A percentile compares a stretch with the other conserved stretches of the same genome.
phyloP scores from a whole-genome alignment of 129 eudicot genomes.

The Flaveria ramosissima region DNA sequence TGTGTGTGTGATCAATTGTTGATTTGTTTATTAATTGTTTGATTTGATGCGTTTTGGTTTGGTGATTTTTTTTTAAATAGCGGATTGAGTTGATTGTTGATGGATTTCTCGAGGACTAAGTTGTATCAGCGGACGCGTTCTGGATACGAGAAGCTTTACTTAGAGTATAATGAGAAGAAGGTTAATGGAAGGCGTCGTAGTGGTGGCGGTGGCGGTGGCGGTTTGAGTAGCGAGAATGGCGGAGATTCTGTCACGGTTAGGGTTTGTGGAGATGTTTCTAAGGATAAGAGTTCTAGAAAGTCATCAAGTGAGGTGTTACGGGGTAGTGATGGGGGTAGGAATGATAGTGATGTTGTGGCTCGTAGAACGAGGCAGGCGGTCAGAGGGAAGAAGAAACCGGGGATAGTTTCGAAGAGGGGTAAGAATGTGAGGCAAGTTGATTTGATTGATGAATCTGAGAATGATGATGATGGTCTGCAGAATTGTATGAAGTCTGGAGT shows the following conservation, averaged over 20 bases:
- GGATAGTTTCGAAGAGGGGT: constrained; percentile 27
- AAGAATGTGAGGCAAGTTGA: neutral
- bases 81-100: constrained; percentile 17
- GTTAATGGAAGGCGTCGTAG: neutral
- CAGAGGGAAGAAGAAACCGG: neutral
- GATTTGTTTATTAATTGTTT: neutral
- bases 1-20: neutral
- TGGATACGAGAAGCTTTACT: constrained; percentile 36
- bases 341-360: constrained; percentile 5
- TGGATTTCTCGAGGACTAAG: constrained; percentile 42
- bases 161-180: constrained; percentile 31
- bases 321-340: constrained; percentile 18
- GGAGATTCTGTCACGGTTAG: constrained; percentile 15
- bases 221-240: neutral
- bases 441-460: constrained; percentile 9
- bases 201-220: neutral
- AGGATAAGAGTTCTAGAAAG: constrained; percentile 12
- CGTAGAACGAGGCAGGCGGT: constrained; percentile 5
- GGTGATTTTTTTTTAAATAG: constrained; percentile 4
- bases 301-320: constrained; percentile 21
- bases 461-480: neutral
- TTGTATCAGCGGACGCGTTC: constrained; percentile 46
- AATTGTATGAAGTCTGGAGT: neutral
- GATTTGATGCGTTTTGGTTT: constrained; percentile 7
- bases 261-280: constrained; percentile 12